Base-by-base conservation (phyloP, 106 monocot genomes). In the Alisma plantagoaquatica region DNA sequence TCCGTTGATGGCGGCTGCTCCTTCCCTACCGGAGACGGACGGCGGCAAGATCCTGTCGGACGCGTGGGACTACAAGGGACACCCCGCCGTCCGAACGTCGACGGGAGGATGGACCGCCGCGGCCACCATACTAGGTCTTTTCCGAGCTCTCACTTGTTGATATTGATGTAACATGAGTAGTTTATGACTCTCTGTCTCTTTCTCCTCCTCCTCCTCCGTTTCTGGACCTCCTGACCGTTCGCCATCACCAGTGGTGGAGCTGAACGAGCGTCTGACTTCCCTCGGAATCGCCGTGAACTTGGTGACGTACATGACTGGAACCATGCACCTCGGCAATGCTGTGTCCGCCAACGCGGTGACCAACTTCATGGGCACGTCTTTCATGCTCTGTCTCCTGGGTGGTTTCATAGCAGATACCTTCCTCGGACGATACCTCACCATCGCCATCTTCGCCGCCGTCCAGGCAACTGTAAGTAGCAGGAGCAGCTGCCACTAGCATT, bases 341-440 rank as follows among this genome's bases (percentile, higher is more conserved):
- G 67, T 55, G 24, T 45, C 83, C 15, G 83, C 78, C 59, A 86
- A 86, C 70, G 46, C 54, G n/a, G 80, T 86, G 59, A 86, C 85
- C 31, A 86, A 86, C 75, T 86, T 86, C 66, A 18, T 80, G 4
- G 80, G 80, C 33, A 73, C 76, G 17, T 86, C 85, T 24, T 86
- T 86, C 70, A 80, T 86, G 70, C 73, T 86, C 54, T 76, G 80
- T 56, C 80, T 86, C 54, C 63, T 86, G 23, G 85, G 85, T 19
- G 84, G 84, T 14, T 85, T 85, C 84, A 42, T 85, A 31, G 84
- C 76, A 32, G 84, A 85, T 54, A 73, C 85, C 30, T 80, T 53
- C 56, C 80, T 86, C 38, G 85, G 85, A 31, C 50, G 82, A 56
- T 86, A 76, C 55, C 72, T 86, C 49, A 80, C 67, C 50, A 73